A percentile compares a stretch with the other conserved stretches of the same genome.
phyloP scores from a whole-genome alignment of 164 flowering plant genomes.

The Dillenia suffruticosa region DNA sequence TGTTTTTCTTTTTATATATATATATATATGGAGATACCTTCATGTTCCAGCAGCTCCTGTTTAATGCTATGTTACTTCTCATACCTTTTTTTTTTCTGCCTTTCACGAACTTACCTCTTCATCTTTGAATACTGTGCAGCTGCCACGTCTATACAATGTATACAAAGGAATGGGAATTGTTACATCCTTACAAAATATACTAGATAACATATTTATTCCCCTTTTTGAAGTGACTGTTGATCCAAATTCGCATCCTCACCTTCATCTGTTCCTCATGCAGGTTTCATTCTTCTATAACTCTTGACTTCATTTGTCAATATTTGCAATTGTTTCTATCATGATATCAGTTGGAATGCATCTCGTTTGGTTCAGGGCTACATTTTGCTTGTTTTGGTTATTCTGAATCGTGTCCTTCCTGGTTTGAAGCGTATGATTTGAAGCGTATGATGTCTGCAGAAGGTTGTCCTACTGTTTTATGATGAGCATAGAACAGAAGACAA shows the following conservation, averaged over 20 bases:
- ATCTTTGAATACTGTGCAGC: constrained; percentile 22
- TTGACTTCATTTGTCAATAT: background rate
- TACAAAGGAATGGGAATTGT: constrained; percentile 65
- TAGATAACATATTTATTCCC: constrained; percentile 56
- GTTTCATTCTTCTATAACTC: constrained; percentile 15
- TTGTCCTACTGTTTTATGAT: too few relatives aligned
- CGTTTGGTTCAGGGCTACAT: too few relatives aligned
- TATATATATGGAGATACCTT: background rate
- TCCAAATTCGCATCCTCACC: constrained; percentile 65
- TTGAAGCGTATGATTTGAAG: too few relatives aligned
- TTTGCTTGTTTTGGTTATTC: too few relatives aligned
- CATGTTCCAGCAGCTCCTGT: background rate
- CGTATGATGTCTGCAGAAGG: too few relatives aligned
- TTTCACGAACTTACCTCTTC: background rate
- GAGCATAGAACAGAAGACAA: too few relatives aligned
- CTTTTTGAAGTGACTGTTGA: constrained; percentile 59
- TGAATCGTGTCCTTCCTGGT: too few relatives aligned
- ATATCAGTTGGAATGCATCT: too few relatives aligned
- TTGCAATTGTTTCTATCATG: too few relatives aligned
- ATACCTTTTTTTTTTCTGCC: background rate
- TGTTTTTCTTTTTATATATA: background rate
- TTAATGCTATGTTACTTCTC: background rate
- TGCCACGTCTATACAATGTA: constrained; percentile 60
- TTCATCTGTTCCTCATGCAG: constrained; percentile 58
- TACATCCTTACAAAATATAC: constrained; percentile 59